A percentile compares a stretch with the other conserved stretches of the same genome.
These are phyloP conservation scores for Saccharomyces hybrid DNA, from an alignment of 1,139 yeast genomes.

Conservation along the genomic window DNA sequence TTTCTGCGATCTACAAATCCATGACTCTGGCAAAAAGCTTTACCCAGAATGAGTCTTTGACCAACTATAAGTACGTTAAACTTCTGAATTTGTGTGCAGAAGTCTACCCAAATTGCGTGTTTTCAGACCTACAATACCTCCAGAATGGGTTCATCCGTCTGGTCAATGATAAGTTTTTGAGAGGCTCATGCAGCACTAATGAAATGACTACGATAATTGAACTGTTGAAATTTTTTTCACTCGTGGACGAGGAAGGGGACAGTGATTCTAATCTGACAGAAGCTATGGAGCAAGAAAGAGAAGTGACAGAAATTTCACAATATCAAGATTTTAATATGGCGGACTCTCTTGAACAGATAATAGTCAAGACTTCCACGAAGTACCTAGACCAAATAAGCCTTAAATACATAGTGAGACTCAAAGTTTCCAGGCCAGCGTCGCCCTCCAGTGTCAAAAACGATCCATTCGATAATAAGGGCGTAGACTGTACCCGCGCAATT, in stretches of 20 bases:
- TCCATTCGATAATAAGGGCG: slow-evolving; percentile 15
- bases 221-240: slow-evolving; percentile 10
- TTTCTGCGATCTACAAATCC: slow-evolving; percentile 11
- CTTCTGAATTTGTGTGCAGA: slow-evolving; percentile 18
- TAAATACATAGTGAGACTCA: slow-evolving; percentile 15
- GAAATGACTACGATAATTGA: slow-evolving; percentile 9
- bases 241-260: neutral
- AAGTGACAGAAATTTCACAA: slow-evolving; percentile 1
- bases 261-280: neutral
- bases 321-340: neutral
- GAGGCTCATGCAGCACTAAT: neutral
- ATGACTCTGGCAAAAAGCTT: slow-evolving; percentile 11
- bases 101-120: slow-evolving; percentile 9
- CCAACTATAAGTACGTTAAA: slow-evolving; percentile 16
- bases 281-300: neutral
- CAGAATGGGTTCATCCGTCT: slow-evolving; percentile 6
- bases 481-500: slow-evolving; percentile 11
- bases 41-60: slow-evolving; percentile 8
- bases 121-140: slow-evolving; percentile 10
- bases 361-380: slow-evolving; percentile 13
- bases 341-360: slow-evolving; percentile 9
- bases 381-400: slow-evolving; percentile 17
- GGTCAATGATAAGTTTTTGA: slow-evolving; percentile 1
- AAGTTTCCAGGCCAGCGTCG: slow-evolving; percentile 4
- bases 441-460: slow-evolving; percentile 10